Percentiles rank a stretch among this genome's conserved stretches.
phyloP scores from a whole-genome alignment of 139 green algal genomes.

The Closterium sp. region DNA sequence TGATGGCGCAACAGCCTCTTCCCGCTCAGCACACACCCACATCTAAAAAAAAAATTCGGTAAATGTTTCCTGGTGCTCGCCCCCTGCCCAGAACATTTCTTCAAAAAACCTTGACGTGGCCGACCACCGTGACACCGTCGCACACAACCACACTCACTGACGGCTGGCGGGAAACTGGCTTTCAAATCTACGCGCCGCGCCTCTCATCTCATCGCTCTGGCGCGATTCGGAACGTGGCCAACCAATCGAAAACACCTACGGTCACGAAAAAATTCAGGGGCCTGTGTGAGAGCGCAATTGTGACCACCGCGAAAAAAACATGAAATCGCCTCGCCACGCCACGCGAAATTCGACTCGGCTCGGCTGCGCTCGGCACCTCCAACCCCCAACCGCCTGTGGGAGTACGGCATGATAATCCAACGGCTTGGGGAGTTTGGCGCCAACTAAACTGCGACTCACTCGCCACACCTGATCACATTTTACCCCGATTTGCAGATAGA shows the following conservation, averaged over 20 bases:
- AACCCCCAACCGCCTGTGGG: not conserved
- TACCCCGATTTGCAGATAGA: not conserved
- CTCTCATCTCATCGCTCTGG: not conserved
- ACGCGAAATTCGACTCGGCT: too few species aligned
- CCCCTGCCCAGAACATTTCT: not conserved
- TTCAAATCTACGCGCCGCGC: not conserved
- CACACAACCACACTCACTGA: not conserved
- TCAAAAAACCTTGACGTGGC: not conserved
- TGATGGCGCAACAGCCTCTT: not conserved
- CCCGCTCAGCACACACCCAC: not conserved
- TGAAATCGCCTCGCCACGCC: not conserved
- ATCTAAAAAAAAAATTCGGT: too few species aligned
- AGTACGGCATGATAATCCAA: not conserved
- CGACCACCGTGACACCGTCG: not conserved
- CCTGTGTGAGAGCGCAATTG: not conserved
- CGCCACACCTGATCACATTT: not conserved
- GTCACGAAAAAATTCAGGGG: not conserved
- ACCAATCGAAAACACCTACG: not conserved
- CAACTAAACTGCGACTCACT: not conserved
- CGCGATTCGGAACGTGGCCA: not conserved
- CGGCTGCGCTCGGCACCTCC: not conserved
- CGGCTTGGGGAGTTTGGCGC: not conserved
- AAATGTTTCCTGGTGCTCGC: not conserved
- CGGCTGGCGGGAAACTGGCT: not conserved
- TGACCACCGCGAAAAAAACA: not conserved